Evolutionary conservation across 345 rosid species (phyloP), one percentile per base, ranked within the genome.

Genomic region (Pistacia atlantica): DNA sequence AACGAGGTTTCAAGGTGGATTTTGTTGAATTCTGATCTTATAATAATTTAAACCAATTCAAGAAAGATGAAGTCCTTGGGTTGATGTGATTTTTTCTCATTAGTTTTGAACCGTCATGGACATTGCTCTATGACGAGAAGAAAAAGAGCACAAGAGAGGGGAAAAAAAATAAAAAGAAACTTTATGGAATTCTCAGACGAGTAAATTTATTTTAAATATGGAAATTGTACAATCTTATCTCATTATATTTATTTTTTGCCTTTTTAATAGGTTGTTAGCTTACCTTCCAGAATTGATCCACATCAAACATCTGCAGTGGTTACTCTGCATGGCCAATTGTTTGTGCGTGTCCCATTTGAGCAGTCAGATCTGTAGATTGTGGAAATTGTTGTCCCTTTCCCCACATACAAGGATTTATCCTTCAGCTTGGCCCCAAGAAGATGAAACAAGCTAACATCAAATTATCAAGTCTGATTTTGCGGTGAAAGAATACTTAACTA

Each of bases 221-320:
- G 48, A 74, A 52, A 16, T 8, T 65, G 14, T 65, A 51, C 5
- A 20, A 18, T 11, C 12, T 22, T 56, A 42, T 46, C 17, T 71
- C 25, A 38, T 56, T 37, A 10, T 22, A 57, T 20, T 51, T 0
- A 18, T 59, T 13, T n/a, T 65, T 35, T 69, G 31, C 1, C 67
- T 25, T 61, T 81, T 56, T 38, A 42, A 42, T 79, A 91, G 95
- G 91, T 91, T 67, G 87, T 91, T 18, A 88, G 80, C 84, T 83
- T 91, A 69, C 91, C 95, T 17, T 79, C 86, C 3, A 83, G 93
- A 81, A 91, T 91, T 8, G 93, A 91, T 69, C 90, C 95, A 4
- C 90, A 81, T 75, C 92, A 89, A 59, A 88, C 95, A 62, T 88
- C 95, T 11, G 93, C 95, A 1, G 93, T 91, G 48, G 95, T 91